A percentile compares a stretch with the other conserved stretches of the same genome.
Conservation (phyloP, 1,284 basidiomycete species). For the Fistulinella staudtii region DNA sequence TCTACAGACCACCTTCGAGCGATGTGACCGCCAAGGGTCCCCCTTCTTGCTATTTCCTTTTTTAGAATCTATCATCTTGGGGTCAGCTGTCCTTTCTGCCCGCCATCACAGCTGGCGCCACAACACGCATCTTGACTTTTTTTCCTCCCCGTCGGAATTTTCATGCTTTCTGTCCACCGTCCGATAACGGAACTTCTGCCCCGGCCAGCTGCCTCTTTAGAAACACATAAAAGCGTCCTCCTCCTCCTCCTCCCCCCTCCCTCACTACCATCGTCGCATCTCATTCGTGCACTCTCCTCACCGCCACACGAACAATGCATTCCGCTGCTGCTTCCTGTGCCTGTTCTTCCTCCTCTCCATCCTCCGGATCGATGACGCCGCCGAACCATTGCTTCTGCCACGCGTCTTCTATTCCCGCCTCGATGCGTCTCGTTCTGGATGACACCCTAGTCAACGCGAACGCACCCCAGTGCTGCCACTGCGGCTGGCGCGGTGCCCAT, state of each 20-base stretch:
- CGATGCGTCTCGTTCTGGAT: constrained; percentile 18
- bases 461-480: constrained; percentile 72
- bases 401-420: constrained; percentile 18
- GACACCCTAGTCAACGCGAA: constrained; percentile 35
- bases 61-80: constrained; percentile 21
- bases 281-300: no score
- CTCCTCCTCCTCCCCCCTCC: background rate
- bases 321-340: constrained; percentile 15
- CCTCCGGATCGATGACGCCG: constrained; percentile 8
- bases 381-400: constrained; percentile 15
- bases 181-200: constrained; percentile 36
- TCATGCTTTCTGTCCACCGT: constrained; percentile 34
- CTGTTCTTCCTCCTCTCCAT: constrained; percentile 12
- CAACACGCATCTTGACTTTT: constrained; percentile 33
- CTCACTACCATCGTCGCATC: background rate
- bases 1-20: constrained; percentile 27
- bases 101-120: constrained; percentile 37
- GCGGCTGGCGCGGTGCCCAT: constrained; percentile 65
- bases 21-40: constrained; percentile 32
- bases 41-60: constrained; percentile 19
- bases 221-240: constrained; percentile 31
- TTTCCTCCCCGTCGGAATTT: constrained; percentile 32
- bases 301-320: no score
- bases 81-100: constrained; percentile 32
- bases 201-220: constrained; percentile 25